These are phyloP conservation scores for Pterocarpus santalinus DNA, from an alignment of 306 rosid genomes.

Conservation along the genomic window DNA sequence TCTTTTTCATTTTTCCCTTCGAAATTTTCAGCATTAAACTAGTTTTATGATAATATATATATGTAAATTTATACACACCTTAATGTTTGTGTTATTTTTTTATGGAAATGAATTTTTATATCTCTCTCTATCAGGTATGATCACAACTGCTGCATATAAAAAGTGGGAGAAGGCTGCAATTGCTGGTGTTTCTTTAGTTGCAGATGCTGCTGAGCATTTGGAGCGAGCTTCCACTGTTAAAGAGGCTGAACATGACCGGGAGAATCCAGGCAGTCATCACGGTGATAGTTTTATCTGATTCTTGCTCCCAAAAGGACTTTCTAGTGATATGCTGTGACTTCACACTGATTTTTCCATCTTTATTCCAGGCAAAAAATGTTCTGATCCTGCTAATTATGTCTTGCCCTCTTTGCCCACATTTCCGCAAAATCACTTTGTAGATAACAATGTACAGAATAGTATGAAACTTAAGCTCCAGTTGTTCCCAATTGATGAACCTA, in stretches of 20 bases:
- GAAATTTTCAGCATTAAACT: slow-evolving; percentile 27
- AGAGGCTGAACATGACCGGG: slow-evolving; percentile 69
- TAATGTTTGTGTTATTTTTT: neutral
- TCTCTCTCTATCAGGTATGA: slow-evolving; percentile 57
- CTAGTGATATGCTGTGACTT: slow-evolving; percentile 39
- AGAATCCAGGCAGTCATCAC: slow-evolving; percentile 59
- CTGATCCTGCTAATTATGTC: slow-evolving; percentile 56
- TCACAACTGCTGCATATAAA: slow-evolving; percentile 82
- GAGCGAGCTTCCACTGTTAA: slow-evolving; percentile 75
- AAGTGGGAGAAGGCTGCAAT: slow-evolving; percentile 99
- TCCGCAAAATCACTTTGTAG: slow-evolving; percentile 65
- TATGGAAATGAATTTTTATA: neutral
- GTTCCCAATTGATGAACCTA: slow-evolving; percentile 90
- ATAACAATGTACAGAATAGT: slow-evolving; percentile 56
- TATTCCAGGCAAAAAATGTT: slow-evolving; percentile 67
- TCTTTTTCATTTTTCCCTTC: slow-evolving; percentile 38
- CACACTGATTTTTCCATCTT: slow-evolving; percentile 35
- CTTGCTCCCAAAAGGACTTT: slow-evolving; percentile 31
- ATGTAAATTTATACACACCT: neutral
- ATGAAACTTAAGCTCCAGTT: slow-evolving; percentile 91
- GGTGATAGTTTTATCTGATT: slow-evolving; percentile 33
- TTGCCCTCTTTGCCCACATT: slow-evolving; percentile 59
- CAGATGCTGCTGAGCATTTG: slow-evolving; percentile 99
- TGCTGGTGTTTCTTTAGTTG: slow-evolving; percentile 98
- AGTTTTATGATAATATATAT: slow-evolving; percentile 36